Conservation (phyloP, 345 rosid genomes). For the Salix koriyanagi region DNA sequence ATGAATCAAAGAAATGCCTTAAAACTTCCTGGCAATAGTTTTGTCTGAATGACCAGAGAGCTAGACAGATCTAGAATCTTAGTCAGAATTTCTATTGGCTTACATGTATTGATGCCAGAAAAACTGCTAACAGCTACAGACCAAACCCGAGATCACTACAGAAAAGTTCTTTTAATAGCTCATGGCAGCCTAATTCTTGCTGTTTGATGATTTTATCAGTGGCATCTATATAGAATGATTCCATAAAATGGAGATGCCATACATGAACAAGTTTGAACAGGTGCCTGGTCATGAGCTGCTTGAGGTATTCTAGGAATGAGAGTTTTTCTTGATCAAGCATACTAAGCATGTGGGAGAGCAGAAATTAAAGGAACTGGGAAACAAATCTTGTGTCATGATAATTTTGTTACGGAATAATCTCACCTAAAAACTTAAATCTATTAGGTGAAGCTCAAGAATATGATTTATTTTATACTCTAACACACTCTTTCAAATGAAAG, state of each 20-base stretch:
- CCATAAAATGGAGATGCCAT: background rate
- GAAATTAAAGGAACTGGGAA: background rate
- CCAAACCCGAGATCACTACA: background rate
- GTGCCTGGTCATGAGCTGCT: background rate
- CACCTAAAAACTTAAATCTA: too few species aligned
- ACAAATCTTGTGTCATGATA: background rate
- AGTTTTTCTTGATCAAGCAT: background rate
- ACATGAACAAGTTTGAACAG: background rate
- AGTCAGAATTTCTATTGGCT: background rate
- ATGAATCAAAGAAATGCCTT: conserved; percentile 49
- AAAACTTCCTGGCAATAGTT: conserved; percentile 60
- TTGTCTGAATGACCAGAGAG: conserved; percentile 17
- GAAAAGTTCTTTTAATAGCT: background rate
- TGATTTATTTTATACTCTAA: too few species aligned
- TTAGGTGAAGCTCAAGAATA: too few species aligned
- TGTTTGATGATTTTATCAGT: background rate
- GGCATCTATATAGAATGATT: too few species aligned
- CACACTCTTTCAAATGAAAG: too few species aligned
- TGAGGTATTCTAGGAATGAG: background rate
- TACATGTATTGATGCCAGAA: background rate
- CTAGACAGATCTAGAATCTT: background rate
- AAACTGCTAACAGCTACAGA: background rate
- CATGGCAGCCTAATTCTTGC: background rate
- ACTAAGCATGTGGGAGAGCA: background rate
- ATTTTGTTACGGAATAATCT: too few species aligned